These are phyloP conservation scores for Talaromyces ruber DNA, from an alignment of 495 filamentous ascomycete genomes.

Conservation along the genomic window DNA sequence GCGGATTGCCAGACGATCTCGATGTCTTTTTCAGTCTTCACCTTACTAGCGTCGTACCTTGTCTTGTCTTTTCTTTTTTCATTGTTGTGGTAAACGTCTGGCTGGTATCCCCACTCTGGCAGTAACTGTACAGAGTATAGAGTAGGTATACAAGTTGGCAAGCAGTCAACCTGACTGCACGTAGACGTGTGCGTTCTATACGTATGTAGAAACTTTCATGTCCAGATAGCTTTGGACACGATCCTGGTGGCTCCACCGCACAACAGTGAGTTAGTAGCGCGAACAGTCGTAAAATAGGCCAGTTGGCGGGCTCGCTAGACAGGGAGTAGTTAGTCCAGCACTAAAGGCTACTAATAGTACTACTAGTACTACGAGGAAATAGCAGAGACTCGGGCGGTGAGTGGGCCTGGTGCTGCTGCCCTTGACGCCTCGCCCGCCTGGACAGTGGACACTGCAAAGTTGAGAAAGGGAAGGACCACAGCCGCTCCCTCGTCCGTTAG, in stretches of 20 bases:
- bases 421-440: neutral
- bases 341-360: neutral
- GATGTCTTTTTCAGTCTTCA: neutral
- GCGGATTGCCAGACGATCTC: conserved; percentile 4
- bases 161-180: neutral
- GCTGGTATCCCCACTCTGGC: neutral
- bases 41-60: neutral
- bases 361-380: no score
- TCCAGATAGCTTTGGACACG: neutral
- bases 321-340: neutral
- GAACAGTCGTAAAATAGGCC: neutral
- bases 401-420: neutral
- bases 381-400: conserved; percentile 5
- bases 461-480: neutral
- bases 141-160: no score
- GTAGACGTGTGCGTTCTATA: neutral
- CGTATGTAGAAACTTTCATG: neutral
- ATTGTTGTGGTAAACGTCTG: neutral
- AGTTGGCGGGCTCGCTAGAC: conserved; percentile 2
- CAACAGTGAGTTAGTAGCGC: neutral
- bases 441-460: neutral
- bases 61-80: neutral
- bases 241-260: neutral
- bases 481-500: neutral
- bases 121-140: neutral